These are phyloP conservation scores for Phlebiopsis gigantea DNA, from an alignment of 768 basidiomycete genomes.

Conservation along the genomic window DNA sequence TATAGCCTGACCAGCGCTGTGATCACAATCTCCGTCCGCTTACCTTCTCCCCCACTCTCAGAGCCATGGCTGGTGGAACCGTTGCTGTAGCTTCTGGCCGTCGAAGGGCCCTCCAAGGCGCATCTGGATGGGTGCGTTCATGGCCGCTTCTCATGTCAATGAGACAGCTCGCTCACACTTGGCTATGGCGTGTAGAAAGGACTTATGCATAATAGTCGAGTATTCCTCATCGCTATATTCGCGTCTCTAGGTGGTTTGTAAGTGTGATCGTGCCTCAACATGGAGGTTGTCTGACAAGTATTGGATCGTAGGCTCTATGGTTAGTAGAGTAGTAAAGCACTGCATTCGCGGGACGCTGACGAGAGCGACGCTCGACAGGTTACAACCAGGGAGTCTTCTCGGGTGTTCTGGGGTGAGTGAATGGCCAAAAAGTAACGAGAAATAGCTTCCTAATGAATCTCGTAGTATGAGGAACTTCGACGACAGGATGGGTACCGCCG, in stretches of 20 bases:
- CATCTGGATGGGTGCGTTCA: constrained; percentile 58
- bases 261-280: constrained; percentile 26
- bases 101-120: constrained; percentile 51
- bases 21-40: not conserved
- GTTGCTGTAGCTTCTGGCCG: constrained; percentile 36
- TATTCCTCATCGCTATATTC: constrained; percentile 68
- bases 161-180: not conserved
- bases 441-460: not conserved
- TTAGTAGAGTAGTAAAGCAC: not conserved
- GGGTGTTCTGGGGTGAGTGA: constrained; percentile 54
- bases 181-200: constrained; percentile 49
- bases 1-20: not conserved
- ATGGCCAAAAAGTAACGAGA: not conserved
- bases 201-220: constrained; percentile 56
- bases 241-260: constrained; percentile 76
- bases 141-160: not conserved
- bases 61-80: constrained; percentile 41
- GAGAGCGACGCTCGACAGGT: too few relatives aligned
- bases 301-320: constrained; percentile 51
- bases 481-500: constrained; percentile 50
- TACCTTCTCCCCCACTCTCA: constrained; percentile 1
- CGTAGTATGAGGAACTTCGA: constrained; percentile 47
- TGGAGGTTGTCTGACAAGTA: not conserved
- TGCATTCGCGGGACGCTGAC: too few relatives aligned
- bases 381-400: constrained; percentile 66